A percentile compares a stretch with the other conserved stretches of the same genome.
phyloP scores from a whole-genome alignment of 2,329 filamentous ascomycete genomes.

The Alternaria brassicae region DNA sequence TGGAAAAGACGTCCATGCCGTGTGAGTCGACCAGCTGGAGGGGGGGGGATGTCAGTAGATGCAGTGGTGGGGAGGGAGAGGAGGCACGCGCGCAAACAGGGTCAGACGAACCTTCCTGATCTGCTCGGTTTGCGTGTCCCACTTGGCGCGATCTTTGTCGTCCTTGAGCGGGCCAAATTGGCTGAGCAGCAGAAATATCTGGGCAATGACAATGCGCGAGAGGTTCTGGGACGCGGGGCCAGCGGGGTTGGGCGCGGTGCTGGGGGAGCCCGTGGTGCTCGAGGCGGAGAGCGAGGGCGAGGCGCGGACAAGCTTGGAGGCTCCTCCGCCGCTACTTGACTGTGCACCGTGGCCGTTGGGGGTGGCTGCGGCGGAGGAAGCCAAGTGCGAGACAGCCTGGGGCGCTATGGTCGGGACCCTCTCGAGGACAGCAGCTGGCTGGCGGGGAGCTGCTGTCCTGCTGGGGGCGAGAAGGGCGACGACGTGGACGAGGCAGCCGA shows the following conservation, averaged over 20 bases:
- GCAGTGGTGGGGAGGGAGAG: not conserved
- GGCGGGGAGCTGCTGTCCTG: conserved; percentile 62
- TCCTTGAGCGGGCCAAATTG: conserved; percentile 77
- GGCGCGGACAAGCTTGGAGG: conserved; percentile 64
- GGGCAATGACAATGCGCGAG: conserved; percentile 92
- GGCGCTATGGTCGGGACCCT: conserved; percentile 63
- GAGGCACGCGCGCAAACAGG: conserved; percentile 10
- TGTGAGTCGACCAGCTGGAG: conserved; percentile 92
- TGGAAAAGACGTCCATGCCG: conserved; percentile 98
- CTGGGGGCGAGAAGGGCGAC: conserved; percentile 63
- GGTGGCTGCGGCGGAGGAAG: conserved; percentile 61
- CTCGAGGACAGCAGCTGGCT: conserved; percentile 64
- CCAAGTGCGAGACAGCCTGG: conserved; percentile 61
- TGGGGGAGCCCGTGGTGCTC: conserved; percentile 62
- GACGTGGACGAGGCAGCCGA: conserved; percentile 62
- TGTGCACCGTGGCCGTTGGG: conserved; percentile 60
- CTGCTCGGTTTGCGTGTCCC: conserved; percentile 89
- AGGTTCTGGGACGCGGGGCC: conserved; percentile 59
- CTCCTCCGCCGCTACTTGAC: conserved; percentile 61
- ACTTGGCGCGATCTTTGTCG: conserved; percentile 89
- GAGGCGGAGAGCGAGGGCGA: conserved; percentile 60
- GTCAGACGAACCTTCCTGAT: conserved; percentile 77
- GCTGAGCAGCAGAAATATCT: conserved; percentile 92
- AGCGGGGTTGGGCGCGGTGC: conserved; percentile 57
- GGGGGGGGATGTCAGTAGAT: conserved; percentile 32